phyloP scores from a whole-genome alignment of 2,329 filamentous ascomycete species.

The Penicillium sp. region DNA sequence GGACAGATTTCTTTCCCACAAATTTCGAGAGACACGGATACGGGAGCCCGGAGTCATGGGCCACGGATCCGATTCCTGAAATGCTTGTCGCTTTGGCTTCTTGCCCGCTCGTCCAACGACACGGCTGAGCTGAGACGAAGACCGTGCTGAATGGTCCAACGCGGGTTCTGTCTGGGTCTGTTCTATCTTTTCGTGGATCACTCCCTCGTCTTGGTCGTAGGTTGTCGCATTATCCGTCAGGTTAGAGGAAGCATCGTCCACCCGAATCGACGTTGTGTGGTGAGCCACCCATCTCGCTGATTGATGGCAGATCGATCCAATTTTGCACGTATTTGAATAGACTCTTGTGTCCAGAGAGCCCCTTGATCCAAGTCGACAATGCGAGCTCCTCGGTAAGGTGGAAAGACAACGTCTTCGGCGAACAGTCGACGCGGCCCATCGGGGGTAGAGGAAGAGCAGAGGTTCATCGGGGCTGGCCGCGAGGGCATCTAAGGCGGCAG shows the following conservation, averaged over 20 bases:
- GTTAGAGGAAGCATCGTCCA: background rate
- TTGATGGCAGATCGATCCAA: slow-evolving; percentile 6
- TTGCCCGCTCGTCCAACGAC: background rate
- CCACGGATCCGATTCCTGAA: background rate
- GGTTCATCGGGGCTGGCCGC: slow-evolving; percentile 37
- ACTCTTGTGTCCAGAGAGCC: background rate
- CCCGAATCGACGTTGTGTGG: background rate
- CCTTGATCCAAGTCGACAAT: too few species aligned
- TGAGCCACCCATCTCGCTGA: slow-evolving; percentile 23
- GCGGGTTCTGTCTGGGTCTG: background rate
- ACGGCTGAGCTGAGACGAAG: background rate
- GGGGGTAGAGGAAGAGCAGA: slow-evolving; percentile 43
- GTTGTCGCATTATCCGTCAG: background rate
- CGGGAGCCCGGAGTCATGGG: background rate
- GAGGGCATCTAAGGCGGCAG: slow-evolving; percentile 32
- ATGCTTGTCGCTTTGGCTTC: background rate
- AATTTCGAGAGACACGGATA: background rate
- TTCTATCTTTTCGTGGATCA: background rate
- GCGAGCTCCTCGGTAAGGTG: slow-evolving; percentile 5
- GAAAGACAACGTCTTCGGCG: slow-evolving; percentile 18
- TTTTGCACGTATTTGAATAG: background rate
- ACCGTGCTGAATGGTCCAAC: background rate
- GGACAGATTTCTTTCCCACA: slow-evolving; percentile 13
- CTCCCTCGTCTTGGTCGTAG: background rate
- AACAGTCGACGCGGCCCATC: slow-evolving; percentile 31